phyloP scores from a whole-genome alignment of 1,284 basidiomycete genomes.

The Bjerkandera adusta region DNA sequence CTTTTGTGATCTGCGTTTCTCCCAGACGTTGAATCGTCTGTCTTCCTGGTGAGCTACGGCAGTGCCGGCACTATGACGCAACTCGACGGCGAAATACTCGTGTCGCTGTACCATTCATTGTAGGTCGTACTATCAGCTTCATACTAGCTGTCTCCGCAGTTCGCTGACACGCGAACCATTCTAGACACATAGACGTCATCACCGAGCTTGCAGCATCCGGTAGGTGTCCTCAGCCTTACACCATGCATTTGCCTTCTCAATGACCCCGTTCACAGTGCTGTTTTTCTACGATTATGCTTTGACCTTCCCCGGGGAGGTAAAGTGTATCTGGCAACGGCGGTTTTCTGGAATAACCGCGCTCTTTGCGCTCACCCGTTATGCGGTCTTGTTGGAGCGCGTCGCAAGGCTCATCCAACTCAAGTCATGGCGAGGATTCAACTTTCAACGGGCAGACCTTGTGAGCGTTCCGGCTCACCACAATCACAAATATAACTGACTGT shows the following conservation, averaged over 20 bases:
- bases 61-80: too few relatives aligned
- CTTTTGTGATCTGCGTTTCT: too few relatives aligned
- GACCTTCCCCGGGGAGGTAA: conserved; percentile 20
- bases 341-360: conserved; percentile 20
- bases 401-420: conserved; percentile 16
- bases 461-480: too few relatives aligned
- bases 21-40: too few relatives aligned
- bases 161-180: too few relatives aligned
- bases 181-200: not conserved
- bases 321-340: conserved; percentile 19
- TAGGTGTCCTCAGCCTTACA: conserved; percentile 3
- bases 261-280: conserved; percentile 1
- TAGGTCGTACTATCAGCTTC: too few relatives aligned
- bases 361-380: conserved; percentile 22
- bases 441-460: conserved; percentile 10
- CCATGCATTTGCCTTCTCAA: not conserved
- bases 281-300: conserved; percentile 18
- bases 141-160: too few relatives aligned
- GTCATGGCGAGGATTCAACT: conserved; percentile 15
- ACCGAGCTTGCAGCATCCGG: conserved; percentile 10
- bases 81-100: too few relatives aligned
- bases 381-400: conserved; percentile 17
- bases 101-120: too few relatives aligned
- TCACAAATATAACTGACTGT: too few relatives aligned
- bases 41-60: too few relatives aligned